Base-by-base conservation (phyloP, 257 asterid genomes). In the Solanum sejunctum region DNA sequence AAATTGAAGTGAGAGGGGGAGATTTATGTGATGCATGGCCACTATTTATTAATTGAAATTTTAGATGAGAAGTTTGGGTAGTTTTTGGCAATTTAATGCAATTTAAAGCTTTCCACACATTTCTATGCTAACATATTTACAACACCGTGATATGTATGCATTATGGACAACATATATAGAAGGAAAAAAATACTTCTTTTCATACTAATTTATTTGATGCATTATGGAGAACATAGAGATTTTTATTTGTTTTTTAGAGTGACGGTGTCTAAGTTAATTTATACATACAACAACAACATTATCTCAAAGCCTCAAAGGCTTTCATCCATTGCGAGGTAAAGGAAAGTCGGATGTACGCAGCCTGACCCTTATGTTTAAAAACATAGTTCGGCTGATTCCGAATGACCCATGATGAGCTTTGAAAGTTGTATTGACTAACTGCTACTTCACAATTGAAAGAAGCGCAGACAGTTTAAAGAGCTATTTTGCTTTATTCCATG, bases 91-190 rank as follows among this genome's bases (percentile, higher is more conserved):
- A 70, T 80, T 93, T 54, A 94, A 93, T 94, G 98, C 89, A 17
- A 89, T 90, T 93, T 85, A 87, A 92, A 89, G 88, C 71, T 28
- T 51, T 77, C 90, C 96, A 90, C 95, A 81, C 93, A 88, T 88
- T 87, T 88, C 97, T 86, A 87, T 87, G 88, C 86, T 72, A 70
- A n/a, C 41, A 28, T 26, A 77, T 78, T 85, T 3, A 72, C 26
- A 28, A 15, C 39, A 49, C n/a, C 45, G 21, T 75, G 57, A 73
- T 47, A 12, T 60, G 8, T 20, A 21, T 71, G 58, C 70, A 61
- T 32, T 73, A 12, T 52, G 36, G 56, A 26, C n/a, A 9, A 15
- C 75, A 61, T 81, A 12, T 81, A 28, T 67, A 3, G 8, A 41
- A 36, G 69, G 36, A 66, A 64, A 64, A 26, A 10, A 61, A 18